A percentile compares a stretch with the other conserved stretches of the same genome.
These are phyloP conservation scores for Saccharomyces jurei DNA, from an alignment of 805 yeast genomes.

Conservation along the genomic window DNA sequence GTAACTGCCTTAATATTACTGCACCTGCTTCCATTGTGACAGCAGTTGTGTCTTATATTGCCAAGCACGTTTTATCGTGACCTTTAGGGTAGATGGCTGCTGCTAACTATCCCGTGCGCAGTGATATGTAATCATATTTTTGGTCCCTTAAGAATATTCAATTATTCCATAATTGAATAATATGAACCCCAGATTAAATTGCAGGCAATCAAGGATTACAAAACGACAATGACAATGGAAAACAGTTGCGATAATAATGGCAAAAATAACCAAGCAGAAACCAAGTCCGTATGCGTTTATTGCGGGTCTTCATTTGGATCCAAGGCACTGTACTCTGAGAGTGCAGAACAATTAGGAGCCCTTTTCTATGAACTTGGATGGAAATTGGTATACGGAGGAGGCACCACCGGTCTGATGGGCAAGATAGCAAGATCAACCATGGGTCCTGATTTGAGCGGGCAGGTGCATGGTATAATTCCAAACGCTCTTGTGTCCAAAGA, in stretches of 20 bases:
- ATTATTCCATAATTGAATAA: not conserved
- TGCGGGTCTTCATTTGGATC: slow-evolving; percentile 79
- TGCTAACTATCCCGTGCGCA: not conserved
- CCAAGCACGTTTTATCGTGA: not conserved
- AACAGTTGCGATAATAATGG: not conserved
- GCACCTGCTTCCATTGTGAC: not conserved
- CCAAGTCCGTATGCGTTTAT: slow-evolving; percentile 60
- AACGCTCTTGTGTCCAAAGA: slow-evolving; percentile 70
- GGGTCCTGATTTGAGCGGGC: slow-evolving; percentile 38
- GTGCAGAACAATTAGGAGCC: slow-evolving; percentile 55
- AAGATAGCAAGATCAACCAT: slow-evolving; percentile 59
- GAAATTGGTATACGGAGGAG: slow-evolving; percentile 86
- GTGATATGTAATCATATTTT: not conserved
- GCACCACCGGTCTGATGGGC: slow-evolving; percentile 81
- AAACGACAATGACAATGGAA: not conserved
- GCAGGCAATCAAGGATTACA: not conserved
- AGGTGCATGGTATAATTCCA: slow-evolving; percentile 84
- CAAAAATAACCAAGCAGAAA: not conserved
- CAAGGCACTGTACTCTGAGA: slow-evolving; percentile 39
- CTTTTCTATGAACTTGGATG: slow-evolving; percentile 50
- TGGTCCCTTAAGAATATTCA: not conserved
- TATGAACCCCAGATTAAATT: not conserved
- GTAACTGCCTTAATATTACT: not conserved
- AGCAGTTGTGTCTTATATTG: not conserved
- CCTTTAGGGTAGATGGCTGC: not conserved